Evolutionary conservation across 2,329 filamentous ascomycete species (phyloP), one percentile per base, ranked within the genome.

Genomic region (Penicillium glabrum): DNA sequence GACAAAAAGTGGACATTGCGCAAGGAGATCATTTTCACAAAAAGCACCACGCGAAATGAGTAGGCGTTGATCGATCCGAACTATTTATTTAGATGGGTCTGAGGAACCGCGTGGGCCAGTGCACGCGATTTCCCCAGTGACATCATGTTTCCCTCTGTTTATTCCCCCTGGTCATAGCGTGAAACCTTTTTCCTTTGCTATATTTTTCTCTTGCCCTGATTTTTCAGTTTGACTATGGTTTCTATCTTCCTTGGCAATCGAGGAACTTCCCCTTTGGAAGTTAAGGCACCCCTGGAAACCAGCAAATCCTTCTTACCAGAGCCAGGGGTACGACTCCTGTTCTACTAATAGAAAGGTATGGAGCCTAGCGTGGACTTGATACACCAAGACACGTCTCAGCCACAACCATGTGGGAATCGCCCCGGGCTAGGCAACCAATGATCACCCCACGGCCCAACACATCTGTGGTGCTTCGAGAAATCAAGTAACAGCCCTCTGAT

Each of bases 271-370:
- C 43, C 1, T 27, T 27, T 23, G 21, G 9, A 26, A 10, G 31
- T 33, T 16, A 1, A 27, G 43, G 14, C n/a, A 29, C 21, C 37
- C 33, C 47, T 27, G 35, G 48, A 23, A 45, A 26, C 5, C 37
- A 51, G 6, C 35, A 13, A 33, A 33, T 47, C 46, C 16, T 23
- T 46, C 41, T 41, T 21, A 41, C n/a, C 46, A 41, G 24, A 37
- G 43, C 37, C 47, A 58, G 56, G 56, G 56, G 56, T 53, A 57
- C 31, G 37, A 48, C 46, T 44, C 46, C 44, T 57, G 58, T 65
- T 62, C 62, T 63, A 63, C 62, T 63, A 65, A 64, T 66, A 66
- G 62, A 57, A 63, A 58, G 54, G 53, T 59, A 59, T 59, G 59
- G 63, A 64, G 58, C 53, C 62, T 64, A 66, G 63, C 53, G 62